Conservation (phyloP, 2,329 filamentous ascomycete species). For the Pseudogymnoascus sp. region DNA sequence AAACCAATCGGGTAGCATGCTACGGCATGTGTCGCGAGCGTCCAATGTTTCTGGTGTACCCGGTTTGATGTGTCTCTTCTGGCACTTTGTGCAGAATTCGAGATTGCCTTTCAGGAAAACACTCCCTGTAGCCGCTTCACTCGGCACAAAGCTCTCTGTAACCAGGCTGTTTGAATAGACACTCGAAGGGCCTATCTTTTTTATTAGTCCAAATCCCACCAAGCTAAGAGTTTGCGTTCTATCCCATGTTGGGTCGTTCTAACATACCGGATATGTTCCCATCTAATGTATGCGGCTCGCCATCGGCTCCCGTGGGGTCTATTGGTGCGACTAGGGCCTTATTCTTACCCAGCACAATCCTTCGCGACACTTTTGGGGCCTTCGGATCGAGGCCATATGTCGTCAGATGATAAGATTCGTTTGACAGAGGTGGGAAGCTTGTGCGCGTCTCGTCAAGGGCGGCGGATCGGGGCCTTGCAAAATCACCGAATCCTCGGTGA, state of each 20-base stretch:
- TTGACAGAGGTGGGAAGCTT: neutral
- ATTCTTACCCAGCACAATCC: neutral
- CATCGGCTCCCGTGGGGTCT: too few relatives aligned
- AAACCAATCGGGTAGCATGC: slow-evolving; percentile 24
- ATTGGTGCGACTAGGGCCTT: neutral
- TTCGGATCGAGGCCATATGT: neutral
- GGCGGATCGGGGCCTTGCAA: neutral
- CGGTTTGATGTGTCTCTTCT: slow-evolving; percentile 20
- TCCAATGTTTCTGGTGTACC: slow-evolving; percentile 18
- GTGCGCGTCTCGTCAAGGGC: neutral
- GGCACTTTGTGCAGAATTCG: slow-evolving; percentile 21
- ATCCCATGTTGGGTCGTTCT: neutral
- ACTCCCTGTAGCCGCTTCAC: slow-evolving; percentile 10
- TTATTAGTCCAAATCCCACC: neutral
- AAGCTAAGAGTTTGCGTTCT: neutral
- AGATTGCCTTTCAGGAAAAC: slow-evolving; percentile 8
- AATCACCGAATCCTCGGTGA: neutral
- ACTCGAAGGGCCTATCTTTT: neutral
- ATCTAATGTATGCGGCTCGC: neutral
- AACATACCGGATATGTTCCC: neutral
- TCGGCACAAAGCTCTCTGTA: slow-evolving; percentile 9
- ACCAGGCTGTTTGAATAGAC: neutral
- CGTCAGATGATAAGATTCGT: neutral
- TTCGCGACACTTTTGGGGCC: neutral
- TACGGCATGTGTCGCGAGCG: slow-evolving; percentile 21